A percentile compares a stretch with the other conserved stretches of the same genome.
Conservation (phyloP, 805 yeast species). For the Candida broadrunensis region DNA sequence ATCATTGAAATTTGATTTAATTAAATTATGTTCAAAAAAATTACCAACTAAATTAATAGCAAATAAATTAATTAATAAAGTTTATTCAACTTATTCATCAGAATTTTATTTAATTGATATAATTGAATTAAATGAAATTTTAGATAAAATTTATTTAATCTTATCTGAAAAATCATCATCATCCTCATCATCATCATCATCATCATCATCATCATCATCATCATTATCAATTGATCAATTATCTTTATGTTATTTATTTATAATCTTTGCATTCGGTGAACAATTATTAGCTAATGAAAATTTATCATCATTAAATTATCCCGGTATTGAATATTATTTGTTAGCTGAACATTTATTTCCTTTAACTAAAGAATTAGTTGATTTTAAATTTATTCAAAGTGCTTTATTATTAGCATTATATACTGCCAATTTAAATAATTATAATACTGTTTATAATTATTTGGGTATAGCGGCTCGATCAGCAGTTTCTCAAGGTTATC, state of each 20-base stretch:
- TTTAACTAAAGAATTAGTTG: constrained; percentile 27
- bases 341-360: constrained; percentile 31
- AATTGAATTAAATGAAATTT: constrained; percentile 9
- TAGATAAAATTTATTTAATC: background rate
- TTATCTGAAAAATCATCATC: too few relatives aligned
- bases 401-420: constrained; percentile 32
- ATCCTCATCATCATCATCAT: background rate
- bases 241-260: constrained; percentile 28
- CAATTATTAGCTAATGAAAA: constrained; percentile 19
- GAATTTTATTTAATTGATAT: constrained; percentile 35
- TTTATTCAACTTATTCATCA: constrained; percentile 26
- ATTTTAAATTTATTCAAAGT: constrained; percentile 31
- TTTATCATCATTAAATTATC: constrained; percentile 10
- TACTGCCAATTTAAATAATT: constrained; percentile 33
- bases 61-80: constrained; percentile 19
- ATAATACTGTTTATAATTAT: constrained; percentile 36
- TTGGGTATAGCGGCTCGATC: constrained; percentile 39
- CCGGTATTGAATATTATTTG: constrained; percentile 33
- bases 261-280: constrained; percentile 36
- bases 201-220: background rate
- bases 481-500: constrained; percentile 36
- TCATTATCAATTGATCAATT: background rate
- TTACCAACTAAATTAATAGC: constrained; percentile 25
- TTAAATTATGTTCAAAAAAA: constrained; percentile 13
- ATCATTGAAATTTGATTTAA: constrained; percentile 17